A percentile compares a stretch with the other conserved stretches of the same genome.
phyloP scores from a whole-genome alignment of 73 alveolate genomes.

The Paramecium primaurelia region DNA sequence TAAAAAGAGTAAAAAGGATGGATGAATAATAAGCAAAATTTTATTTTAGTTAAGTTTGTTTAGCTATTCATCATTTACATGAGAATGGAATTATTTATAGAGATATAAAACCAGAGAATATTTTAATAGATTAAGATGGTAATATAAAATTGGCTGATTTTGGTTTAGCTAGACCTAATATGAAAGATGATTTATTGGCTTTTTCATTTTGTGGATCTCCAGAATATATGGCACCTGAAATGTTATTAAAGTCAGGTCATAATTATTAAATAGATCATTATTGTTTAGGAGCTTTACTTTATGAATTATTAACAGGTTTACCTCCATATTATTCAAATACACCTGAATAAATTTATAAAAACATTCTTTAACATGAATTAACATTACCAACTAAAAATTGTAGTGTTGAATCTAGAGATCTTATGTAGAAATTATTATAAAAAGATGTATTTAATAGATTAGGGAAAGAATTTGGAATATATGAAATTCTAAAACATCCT shows the following conservation, averaged over 20 bases:
- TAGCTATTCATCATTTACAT: constrained; percentile 76
- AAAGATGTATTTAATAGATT: constrained; percentile 83
- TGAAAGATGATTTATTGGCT: constrained; percentile 53
- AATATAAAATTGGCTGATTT: constrained; percentile 64
- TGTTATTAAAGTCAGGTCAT: constrained; percentile 65
- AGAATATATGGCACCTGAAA: constrained; percentile 75
- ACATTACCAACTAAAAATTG: constrained; percentile 16
- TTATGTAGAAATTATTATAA: constrained; percentile 71
- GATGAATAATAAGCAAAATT: constrained; percentile 67
- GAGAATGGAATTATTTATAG: constrained; percentile 67
- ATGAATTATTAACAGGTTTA: constrained; percentile 70
- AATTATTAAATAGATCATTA: constrained; percentile 66
- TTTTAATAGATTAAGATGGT: constrained; percentile 70
- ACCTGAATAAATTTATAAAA: constrained; percentile 58
- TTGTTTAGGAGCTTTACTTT: constrained; percentile 66
- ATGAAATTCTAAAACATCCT: constrained; percentile 61
- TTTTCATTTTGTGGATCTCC: constrained; percentile 76
- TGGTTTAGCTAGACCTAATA: constrained; percentile 67
- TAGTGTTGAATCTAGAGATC: constrained; percentile 62
- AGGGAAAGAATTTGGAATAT: constrained; percentile 68
- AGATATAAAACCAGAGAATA: constrained; percentile 81
- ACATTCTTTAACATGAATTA: constrained; percentile 52
- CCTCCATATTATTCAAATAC: constrained; percentile 65
- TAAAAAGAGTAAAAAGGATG: constrained; percentile 70
- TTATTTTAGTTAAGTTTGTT: constrained; percentile 66